Evolutionary conservation across 371 early-diverging fungal genomes (phyloP).

Genomic region (Circinella minor): DNA sequence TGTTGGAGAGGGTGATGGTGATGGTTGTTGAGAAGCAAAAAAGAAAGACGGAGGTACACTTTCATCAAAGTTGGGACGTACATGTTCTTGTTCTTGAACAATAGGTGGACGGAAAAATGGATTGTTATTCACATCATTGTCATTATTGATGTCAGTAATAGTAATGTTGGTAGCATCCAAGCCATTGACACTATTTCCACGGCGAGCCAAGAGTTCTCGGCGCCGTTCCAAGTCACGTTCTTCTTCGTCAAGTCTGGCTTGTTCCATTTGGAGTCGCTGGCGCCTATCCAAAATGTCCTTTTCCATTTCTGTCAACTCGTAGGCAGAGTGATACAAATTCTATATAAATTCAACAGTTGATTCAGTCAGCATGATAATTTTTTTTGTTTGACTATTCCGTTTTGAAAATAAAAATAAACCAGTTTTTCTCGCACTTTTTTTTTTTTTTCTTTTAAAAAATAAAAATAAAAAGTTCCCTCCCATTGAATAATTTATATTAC

Average conservation of each 20-base stretch:
- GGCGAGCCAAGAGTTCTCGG: constrained; percentile 17
- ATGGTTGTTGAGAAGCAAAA: neutral
- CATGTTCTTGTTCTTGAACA: neutral
- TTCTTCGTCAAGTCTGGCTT: constrained; percentile 28
- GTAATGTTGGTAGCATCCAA: neutral
- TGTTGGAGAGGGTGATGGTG: neutral
- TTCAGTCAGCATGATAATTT: neutral
- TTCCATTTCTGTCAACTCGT: constrained; percentile 33
- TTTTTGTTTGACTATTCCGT: neutral
- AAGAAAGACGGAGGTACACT: neutral
- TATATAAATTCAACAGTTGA: neutral
- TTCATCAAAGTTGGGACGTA: neutral
- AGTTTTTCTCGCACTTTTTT: neutral
- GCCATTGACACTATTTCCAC: constrained; percentile 18
- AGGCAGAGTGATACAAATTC: constrained; percentile 12
- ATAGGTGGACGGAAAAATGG: constrained; percentile 2
- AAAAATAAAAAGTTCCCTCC: neutral
- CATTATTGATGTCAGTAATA: neutral
- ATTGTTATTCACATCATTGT: neutral
- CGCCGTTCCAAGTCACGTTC: constrained; percentile 28
- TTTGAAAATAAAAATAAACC: neutral
- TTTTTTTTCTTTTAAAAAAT: too few relatives aligned
- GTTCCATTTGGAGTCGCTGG: constrained; percentile 26
- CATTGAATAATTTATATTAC: too few relatives aligned
- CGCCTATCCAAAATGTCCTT: constrained; percentile 26